A percentile compares a stretch with the other conserved stretches of the same genome.
These are phyloP conservation scores for Phytophthora kernoviae DNA, from an alignment of 352 stramenopile species.

Conservation along the genomic window DNA sequence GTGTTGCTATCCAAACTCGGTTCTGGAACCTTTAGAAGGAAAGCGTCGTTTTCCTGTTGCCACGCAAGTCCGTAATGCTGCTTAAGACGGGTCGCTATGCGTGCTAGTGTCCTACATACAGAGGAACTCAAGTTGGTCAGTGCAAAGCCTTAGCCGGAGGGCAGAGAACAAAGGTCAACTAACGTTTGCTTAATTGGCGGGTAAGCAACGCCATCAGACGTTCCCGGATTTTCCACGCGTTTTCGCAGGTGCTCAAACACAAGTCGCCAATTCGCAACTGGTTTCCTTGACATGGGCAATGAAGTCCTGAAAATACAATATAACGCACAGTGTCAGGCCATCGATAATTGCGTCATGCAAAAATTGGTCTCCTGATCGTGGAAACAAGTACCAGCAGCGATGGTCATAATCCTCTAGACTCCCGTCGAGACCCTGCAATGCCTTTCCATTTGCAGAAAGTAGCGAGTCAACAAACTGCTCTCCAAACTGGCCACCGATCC, in stretches of 20 bases:
- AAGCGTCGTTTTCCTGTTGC: slow-evolving; percentile 52
- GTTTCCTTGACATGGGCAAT: slow-evolving; percentile 57
- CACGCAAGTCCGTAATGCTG: slow-evolving; percentile 57
- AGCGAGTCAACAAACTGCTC: slow-evolving; percentile 54
- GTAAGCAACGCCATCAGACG: slow-evolving; percentile 16
- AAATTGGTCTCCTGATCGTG: too few relatives aligned
- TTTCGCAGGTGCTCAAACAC: slow-evolving; percentile 56
- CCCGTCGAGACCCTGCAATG: slow-evolving; percentile 45
- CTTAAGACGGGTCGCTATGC: slow-evolving; percentile 68
- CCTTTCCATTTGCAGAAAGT: slow-evolving; percentile 46
- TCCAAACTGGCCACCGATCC: slow-evolving; percentile 39
- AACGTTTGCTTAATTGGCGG: slow-evolving; percentile 45
- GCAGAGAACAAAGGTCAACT: slow-evolving; percentile 10
- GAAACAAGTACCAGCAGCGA: slow-evolving; percentile 42
- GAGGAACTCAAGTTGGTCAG: slow-evolving; percentile 9
- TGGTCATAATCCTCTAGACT: slow-evolving; percentile 33
- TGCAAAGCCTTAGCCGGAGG: background rate
- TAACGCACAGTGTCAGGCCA: slow-evolving; percentile 3
- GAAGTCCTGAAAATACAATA: slow-evolving; percentile 42
- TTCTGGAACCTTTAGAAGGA: slow-evolving; percentile 28
- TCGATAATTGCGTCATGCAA: too few relatives aligned
- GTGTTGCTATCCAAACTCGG: slow-evolving; percentile 3
- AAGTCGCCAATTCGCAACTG: slow-evolving; percentile 75
- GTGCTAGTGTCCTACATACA: slow-evolving; percentile 49
- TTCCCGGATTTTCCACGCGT: slow-evolving; percentile 18